Conservation (phyloP, 371 early-diverging fungal species). For the Gilbertella persicaria region DNA sequence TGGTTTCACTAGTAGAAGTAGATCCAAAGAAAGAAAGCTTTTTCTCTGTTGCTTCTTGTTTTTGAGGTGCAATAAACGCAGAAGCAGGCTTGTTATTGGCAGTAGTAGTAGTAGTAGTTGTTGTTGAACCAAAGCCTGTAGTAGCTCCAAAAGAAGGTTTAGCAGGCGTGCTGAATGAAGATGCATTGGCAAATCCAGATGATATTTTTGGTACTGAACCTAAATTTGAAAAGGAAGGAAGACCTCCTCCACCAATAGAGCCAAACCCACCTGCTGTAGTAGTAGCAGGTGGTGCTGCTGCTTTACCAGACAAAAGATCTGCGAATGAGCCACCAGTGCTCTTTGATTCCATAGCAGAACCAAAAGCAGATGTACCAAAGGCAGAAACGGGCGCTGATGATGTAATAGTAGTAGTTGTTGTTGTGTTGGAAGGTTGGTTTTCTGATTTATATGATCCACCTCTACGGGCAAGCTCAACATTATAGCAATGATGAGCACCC, state of each 20-base stretch:
- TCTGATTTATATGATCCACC: conserved; percentile 23
- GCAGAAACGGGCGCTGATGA: conserved; percentile 4
- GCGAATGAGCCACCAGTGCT: conserved; percentile 7
- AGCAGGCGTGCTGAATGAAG: conserved; percentile 12
- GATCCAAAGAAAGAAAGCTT: too few relatives aligned
- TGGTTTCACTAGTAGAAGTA: too few relatives aligned
- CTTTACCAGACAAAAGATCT: conserved; percentile 19
- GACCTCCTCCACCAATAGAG: not conserved
- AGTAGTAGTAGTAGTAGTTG: not conserved
- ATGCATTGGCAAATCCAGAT: conserved; percentile 26
- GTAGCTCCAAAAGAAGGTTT: conserved; percentile 23
- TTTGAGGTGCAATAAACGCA: too few relatives aligned
- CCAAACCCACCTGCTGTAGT: conserved; percentile 5
- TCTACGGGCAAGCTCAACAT: conserved; percentile 32
- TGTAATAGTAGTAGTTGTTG: not conserved
- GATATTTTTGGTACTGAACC: conserved; percentile 14
- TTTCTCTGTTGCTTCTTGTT: too few relatives aligned
- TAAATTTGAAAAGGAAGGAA: conserved; percentile 8
- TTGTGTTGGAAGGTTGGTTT: not conserved
- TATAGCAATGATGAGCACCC: conserved; percentile 45
- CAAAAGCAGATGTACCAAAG: conserved; percentile 15
- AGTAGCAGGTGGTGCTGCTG: not conserved
- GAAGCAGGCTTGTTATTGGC: not conserved
- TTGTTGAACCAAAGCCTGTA: conserved; percentile 9
- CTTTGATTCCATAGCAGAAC: not conserved